Percentiles rank a stretch among this genome's conserved stretches.
These are phyloP conservation scores for Xylaria grammica DNA, from an alignment of 495 filamentous ascomycete genomes.

Conservation along the genomic window DNA sequence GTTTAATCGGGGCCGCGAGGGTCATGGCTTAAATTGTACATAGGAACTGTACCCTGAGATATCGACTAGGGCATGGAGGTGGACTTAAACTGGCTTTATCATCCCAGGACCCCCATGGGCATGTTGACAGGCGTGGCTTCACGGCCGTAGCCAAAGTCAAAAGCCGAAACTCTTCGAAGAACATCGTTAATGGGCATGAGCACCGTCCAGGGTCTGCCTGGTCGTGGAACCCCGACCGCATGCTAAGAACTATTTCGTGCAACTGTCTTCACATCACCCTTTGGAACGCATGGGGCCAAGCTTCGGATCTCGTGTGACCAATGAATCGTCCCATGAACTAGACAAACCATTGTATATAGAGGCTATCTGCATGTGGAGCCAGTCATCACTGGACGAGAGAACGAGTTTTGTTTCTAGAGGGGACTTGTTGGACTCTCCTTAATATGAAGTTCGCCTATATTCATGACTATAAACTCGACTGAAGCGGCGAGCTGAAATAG, in stretches of 20 bases:
- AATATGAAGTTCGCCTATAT: background rate
- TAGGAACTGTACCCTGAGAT: too few species aligned
- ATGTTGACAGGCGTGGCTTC: background rate
- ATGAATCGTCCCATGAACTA: background rate
- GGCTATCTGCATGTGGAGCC: background rate
- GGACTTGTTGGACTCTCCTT: background rate
- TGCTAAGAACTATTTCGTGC: constrained; percentile 15
- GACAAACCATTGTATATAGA: background rate
- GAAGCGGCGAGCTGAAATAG: background rate
- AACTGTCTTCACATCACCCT: constrained; percentile 8
- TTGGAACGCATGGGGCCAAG: background rate
- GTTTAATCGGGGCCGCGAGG: too few species aligned
- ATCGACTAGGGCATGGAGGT: background rate
- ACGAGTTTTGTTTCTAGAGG: background rate
- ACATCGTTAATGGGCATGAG: constrained; percentile 2
- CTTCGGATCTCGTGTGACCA: constrained; percentile 10
- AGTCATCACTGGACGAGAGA: constrained; percentile 3
- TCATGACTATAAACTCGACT: background rate
- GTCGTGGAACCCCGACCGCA: constrained; percentile 22
- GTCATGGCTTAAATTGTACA: background rate
- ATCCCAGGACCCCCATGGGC: background rate
- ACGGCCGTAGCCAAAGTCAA: constrained; percentile 22
- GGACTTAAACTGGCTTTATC: background rate
- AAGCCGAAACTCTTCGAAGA: background rate
- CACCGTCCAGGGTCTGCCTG: background rate